These are phyloP conservation scores for Chondrus crispus DNA, from an alignment of 23 red algal species.

Conservation along the genomic window DNA sequence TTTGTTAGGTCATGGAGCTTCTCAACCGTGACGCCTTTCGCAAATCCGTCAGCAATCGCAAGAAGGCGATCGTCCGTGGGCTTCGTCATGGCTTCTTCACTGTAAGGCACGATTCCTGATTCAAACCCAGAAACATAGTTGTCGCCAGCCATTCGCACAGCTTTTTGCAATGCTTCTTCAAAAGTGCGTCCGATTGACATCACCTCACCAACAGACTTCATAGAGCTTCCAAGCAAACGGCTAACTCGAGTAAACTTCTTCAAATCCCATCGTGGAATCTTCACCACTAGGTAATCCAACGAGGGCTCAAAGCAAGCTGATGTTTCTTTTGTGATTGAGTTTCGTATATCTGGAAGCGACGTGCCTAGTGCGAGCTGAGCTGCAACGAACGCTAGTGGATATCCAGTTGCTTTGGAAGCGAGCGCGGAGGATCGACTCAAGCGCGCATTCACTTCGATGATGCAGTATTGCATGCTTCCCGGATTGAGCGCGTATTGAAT, in stretches of 20 bases:
- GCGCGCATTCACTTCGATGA: slow-evolving; percentile 99
- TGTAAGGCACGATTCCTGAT: slow-evolving; percentile 67
- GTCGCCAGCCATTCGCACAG: slow-evolving; percentile 89
- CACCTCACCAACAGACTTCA: slow-evolving; percentile 99
- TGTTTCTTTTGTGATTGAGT: slow-evolving; percentile 92
- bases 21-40: slow-evolving; percentile 80
- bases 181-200: slow-evolving; percentile 98
- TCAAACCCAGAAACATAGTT: slow-evolving; percentile 97
- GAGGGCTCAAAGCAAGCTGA: slow-evolving; percentile 96
- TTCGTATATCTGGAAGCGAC: slow-evolving; percentile 72
- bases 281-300: slow-evolving; percentile 97
- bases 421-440: slow-evolving; percentile 93
- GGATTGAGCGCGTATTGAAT: slow-evolving; percentile 98
- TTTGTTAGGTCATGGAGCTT: slow-evolving; percentile 74
- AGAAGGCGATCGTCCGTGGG: slow-evolving; percentile 93
- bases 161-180: slow-evolving; percentile 95
- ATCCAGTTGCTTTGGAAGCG: slow-evolving; percentile 96
- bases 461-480: slow-evolving; percentile 81
- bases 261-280: slow-evolving; percentile 97
- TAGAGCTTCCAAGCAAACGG: slow-evolving; percentile 80
- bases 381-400: slow-evolving; percentile 97
- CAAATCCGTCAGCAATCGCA: slow-evolving; percentile 85
- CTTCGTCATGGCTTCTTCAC: slow-evolving; percentile 58
- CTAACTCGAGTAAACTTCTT: slow-evolving; percentile 91
- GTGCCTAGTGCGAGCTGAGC: slow-evolving; percentile 90